Evolutionary conservation across 2,329 filamentous ascomycete species (phyloP), one percentile per base, ranked within the genome.

Genomic region (Monilinia aucupariae): DNA sequence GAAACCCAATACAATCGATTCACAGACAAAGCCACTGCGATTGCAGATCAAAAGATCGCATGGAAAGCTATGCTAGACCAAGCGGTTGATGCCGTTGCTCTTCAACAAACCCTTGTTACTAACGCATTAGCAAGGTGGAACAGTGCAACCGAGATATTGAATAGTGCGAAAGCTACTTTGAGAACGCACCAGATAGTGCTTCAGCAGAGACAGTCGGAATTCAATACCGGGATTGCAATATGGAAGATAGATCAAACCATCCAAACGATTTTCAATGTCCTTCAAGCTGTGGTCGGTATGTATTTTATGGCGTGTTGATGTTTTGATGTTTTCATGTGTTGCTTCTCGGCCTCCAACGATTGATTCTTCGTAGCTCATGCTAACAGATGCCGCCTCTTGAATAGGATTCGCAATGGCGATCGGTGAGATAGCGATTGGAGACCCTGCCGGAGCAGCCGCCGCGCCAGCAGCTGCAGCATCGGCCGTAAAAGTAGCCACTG

Each of bases 1-100:
- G 50, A 52, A 37, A 52, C 50, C 4, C 50, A 52, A 52, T 52
- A 52, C 20, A 52, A 52, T 22, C 50, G 50, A 52, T 52, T 52
- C 37, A 9, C 50, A n/a, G 50, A 52, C 17, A 13, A 17, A n/a
- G 50, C 30, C 34, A 6, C 50, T 52, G 50, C 50, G 20, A n/a
- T 52, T 52, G 27, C 30, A 37, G 50, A 52, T n/a, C 50, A 52
- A 52, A 52, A 52, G 37, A 37, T 52, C n/a, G 30, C 30, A 37
- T 52, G 50, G 30, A 37, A 52, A n/a, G 50, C 30, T 2, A 52
- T 52, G 30, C n/a, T 52, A 52, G 20, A 52, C 37, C 30, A 52
- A 25, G 20, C 13, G 5, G n/a, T 3, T 20, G 17, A 12, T 37
- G 4, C 9, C 15, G 9, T 52, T 37, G 10, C 30, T 22, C 10